Base-by-base conservation (phyloP, 176 grass and related monocot species). In the Aechmea fasciata region DNA sequence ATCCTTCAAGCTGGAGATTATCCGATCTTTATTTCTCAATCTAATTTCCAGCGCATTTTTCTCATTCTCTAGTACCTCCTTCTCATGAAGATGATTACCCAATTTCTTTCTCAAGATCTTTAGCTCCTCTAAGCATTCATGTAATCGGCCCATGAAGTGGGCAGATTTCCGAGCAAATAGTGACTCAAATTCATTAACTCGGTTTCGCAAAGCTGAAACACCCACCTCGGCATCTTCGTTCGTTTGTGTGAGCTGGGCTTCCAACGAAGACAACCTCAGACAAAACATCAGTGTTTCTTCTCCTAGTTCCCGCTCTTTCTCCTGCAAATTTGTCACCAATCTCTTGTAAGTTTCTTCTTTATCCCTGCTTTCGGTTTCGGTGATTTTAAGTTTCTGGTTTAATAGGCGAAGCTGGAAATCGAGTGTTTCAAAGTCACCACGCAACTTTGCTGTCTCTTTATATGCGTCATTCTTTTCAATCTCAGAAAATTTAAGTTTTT, bases 381-480 rank as follows among this genome's bases (percentile, higher is more conserved):
- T 79, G 50, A 85, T 54, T 81, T 83, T 83, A 53, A 97, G 79
- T 52, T 90, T 90, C 67, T 92, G 89, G 47, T 90, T 83, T 48
- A 79, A 73, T 29, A 97, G 51, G 50, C 87, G 74, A 51, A 89
- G 71, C 29, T 87, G 86, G 62, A 76, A 77, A 74, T 90, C 79
- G 66, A 85, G 70, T 54, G 81, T 72, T 77, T 90, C 76, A 69
- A 92, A 26, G 85, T 79, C 64, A 28, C 59, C 73, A 15, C 81
- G 74, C 12, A 92, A 66, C 20, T 80, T 81, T 81, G 17, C 22
- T 24, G 73, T 83, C 64, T 92, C 89, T 72, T 82, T 91, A 59
- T 73, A 57, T 33, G 74, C 69, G 79, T 22, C 29, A 54, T 65
- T 1, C 0, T 71, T 84, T 72, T 85, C 81, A 52, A 79, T 65